Conservation (phyloP, 495 filamentous ascomycete genomes). For the Amorphotheca resinae region DNA sequence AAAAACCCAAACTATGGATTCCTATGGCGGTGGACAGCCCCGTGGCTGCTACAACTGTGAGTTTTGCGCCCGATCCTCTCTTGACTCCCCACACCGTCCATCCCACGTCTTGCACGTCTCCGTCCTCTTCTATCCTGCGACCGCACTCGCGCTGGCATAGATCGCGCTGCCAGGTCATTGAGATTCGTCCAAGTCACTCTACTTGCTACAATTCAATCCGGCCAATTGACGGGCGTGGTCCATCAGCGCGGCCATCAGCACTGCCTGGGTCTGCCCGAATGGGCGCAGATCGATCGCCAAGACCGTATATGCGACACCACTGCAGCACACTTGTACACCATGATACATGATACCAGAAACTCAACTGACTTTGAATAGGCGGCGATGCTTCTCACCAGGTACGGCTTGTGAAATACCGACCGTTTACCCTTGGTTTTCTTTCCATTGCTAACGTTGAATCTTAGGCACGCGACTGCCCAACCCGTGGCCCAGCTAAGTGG, state of each 20-base stretch:
- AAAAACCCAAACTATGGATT: conserved; percentile 32
- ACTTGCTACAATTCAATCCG: background rate
- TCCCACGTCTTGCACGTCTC: conserved; percentile 8
- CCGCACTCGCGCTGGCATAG: too few species aligned
- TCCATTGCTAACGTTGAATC: conserved; percentile 10
- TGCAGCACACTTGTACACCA: too few species aligned
- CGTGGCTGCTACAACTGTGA: conserved; percentile 75
- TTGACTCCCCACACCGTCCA: conserved; percentile 14
- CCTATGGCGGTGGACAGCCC: conserved; percentile 21
- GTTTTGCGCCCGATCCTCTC: conserved; percentile 27
- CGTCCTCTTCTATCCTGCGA: background rate
- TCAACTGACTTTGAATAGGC: conserved; percentile 34
- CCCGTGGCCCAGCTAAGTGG: conserved; percentile 86
- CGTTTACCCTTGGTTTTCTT: background rate
- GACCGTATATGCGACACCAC: too few species aligned
- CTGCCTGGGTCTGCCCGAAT: background rate
- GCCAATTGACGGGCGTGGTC: conserved; percentile 3
- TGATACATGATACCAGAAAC: background rate
- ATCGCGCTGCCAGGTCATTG: too few species aligned
- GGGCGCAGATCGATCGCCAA: background rate
- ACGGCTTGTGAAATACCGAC: background rate
- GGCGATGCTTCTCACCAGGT: conserved; percentile 69
- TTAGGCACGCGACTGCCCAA: conserved; percentile 76
- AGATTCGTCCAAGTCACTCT: background rate
- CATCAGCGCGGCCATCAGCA: too few species aligned